Evolutionary conservation across 2,329 filamentous ascomycete genomes (phyloP), one percentile per base, ranked within the genome.

Genomic region (Fusarium sp.): DNA sequence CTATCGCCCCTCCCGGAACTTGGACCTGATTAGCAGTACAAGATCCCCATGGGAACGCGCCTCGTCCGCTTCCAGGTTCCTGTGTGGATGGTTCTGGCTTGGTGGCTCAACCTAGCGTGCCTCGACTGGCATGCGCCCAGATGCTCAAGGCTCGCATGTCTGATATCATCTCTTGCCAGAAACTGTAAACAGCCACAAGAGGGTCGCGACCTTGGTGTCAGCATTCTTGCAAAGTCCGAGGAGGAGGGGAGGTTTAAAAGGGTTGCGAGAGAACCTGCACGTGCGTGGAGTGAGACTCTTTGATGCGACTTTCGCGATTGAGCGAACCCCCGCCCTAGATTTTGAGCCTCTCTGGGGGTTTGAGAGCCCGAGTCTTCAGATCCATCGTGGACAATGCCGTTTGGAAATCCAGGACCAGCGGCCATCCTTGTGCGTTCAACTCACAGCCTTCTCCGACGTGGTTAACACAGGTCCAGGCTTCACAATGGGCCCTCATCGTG

Each of bases 401-500:
- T 35, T 65, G 30, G 30, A 22, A 22, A 30, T 27, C 63, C 63
- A 32, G 56, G 63, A n/a, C 63, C 63, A 15, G 50, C 32, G 33
- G 56, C 38, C 15, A 50, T 65, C 37, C 63, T 65, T 35, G 63
- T 65, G 56, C n/a, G 63, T 65, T 59, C 30, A 37, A n/a, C 27
- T 10, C 7, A 6, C 30, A 6, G 12, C 4, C 3, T 3, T 6
- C 2, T 10, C 0, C 0, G 1, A 20, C 12, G 14, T 14, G 17
- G 11, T 22, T 62, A 43, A n/a, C 20, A 27, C 0, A 1, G 2
- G 6, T 38, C 17, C 27, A 76, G 74, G 10, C 47, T 4, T 68
- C 71, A 12, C 54, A 72, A 20, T 63, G 71, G 22, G 35, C 67
- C 12, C 64, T 76, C 10, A n/a, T 76, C 12, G 32, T 40, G 0